phyloP scores from a whole-genome alignment of 2,329 filamentous ascomycete species.

The Aspergillus aculeatinus region DNA sequence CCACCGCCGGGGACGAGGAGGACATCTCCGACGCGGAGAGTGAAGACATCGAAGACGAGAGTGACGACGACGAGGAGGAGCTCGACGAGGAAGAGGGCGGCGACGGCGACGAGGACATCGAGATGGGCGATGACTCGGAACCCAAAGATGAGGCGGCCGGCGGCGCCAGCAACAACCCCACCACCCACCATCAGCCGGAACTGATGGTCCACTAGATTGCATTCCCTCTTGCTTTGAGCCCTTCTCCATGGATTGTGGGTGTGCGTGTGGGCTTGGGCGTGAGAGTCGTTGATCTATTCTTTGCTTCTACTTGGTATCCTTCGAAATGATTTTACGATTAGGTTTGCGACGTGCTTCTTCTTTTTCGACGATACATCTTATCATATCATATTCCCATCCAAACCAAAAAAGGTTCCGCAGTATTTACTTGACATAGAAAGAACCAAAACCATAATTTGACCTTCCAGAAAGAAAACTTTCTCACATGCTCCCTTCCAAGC shows the following conservation, averaged over 20 bases:
- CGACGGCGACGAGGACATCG: conserved; percentile 58
- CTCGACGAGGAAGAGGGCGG: conserved; percentile 63
- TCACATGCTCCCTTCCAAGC: background rate
- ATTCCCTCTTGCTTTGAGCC: too few species aligned
- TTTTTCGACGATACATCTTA: conserved; percentile 14
- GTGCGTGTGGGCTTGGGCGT: background rate
- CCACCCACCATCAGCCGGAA: conserved; percentile 39
- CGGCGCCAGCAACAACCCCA: conserved; percentile 25
- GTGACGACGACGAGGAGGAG: conserved; percentile 69
- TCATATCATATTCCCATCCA: conserved; percentile 11
- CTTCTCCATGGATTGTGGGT: background rate
- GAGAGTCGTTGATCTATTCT: conserved; percentile 1
- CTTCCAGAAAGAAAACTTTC: background rate
- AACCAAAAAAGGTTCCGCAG: conserved; percentile 11
- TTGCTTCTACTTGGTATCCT: conserved; percentile 13
- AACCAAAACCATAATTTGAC: conserved; percentile 11
- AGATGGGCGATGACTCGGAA: conserved; percentile 57
- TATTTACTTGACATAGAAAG: conserved; percentile 31
- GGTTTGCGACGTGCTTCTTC: conserved; percentile 26
- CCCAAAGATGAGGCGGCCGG: conserved; percentile 34
- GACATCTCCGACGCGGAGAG: conserved; percentile 73
- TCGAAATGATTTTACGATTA: conserved; percentile 32
- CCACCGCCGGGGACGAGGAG: conserved; percentile 58
- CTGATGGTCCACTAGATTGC: conserved; percentile 48
- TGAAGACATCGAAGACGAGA: conserved; percentile 77